Percentiles rank a stretch among this genome's conserved stretches.
These are phyloP conservation scores for Nowakowskiella sp. DNA, from an alignment of 192 early-diverging fungal species.

Conservation along the genomic window DNA sequence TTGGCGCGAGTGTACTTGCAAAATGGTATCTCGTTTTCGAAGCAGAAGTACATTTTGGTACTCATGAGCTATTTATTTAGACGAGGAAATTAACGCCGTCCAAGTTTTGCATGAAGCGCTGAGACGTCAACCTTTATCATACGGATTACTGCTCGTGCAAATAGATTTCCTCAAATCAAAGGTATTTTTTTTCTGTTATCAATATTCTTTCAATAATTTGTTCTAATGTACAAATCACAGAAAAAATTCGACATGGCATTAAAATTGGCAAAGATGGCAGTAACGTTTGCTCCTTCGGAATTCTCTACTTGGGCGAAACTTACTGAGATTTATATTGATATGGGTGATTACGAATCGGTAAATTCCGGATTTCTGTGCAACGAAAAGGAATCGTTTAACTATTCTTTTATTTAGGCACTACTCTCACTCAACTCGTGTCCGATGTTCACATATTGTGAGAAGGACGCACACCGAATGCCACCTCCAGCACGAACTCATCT, in stretches of 20 bases:
- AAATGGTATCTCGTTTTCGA: slow-evolving; percentile 22
- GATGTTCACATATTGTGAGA: slow-evolving; percentile 81
- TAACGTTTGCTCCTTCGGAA: slow-evolving; percentile 90
- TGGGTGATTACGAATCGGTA: slow-evolving; percentile 74
- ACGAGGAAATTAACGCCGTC: slow-evolving; percentile 92
- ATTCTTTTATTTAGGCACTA: slow-evolving; percentile 55
- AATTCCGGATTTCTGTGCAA: slow-evolving; percentile 3
- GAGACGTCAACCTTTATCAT: slow-evolving; percentile 69
- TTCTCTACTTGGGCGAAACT: slow-evolving; percentile 93
- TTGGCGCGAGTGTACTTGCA: slow-evolving; percentile 66
- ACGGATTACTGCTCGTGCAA: slow-evolving; percentile 80
- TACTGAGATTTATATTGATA: slow-evolving; percentile 84
- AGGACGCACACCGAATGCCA: slow-evolving; percentile 85
- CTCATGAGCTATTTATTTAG: slow-evolving; percentile 29
- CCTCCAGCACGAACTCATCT: slow-evolving; percentile 79
- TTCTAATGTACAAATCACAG: slow-evolving; percentile 9
- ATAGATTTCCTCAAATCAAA: slow-evolving; percentile 80
- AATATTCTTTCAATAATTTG: not conserved
- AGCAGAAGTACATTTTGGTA: slow-evolving; percentile 32
- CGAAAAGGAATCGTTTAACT: slow-evolving; percentile 5
- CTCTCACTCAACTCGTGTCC: slow-evolving; percentile 96
- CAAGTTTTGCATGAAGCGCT: slow-evolving; percentile 77
- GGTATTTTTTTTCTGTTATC: slow-evolving; percentile 27
- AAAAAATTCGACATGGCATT: slow-evolving; percentile 68
- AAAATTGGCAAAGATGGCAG: slow-evolving; percentile 84